phyloP scores from a whole-genome alignment of 2,329 filamentous ascomycete species.

The Cercospora beticola region DNA sequence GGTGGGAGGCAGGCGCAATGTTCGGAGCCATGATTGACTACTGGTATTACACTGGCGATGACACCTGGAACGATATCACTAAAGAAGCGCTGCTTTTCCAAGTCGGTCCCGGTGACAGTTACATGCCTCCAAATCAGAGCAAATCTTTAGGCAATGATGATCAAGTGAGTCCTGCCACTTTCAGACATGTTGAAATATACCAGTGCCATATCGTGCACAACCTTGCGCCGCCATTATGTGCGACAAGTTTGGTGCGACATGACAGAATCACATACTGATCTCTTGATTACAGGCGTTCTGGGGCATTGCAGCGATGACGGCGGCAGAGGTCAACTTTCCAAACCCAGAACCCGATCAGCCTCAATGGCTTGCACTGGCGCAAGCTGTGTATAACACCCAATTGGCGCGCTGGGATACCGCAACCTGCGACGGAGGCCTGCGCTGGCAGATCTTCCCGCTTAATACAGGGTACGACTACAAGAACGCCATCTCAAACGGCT shows the following conservation, averaged over 20 bases:
- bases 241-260: neutral
- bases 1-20: constrained; percentile 66
- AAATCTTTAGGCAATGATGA: constrained; percentile 56
- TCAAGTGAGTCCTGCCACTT: constrained; percentile 39
- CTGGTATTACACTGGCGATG: constrained; percentile 67
- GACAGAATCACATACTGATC: neutral
- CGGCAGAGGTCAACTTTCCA: constrained; percentile 54
- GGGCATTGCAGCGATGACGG: constrained; percentile 58
- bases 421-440: constrained; percentile 40
- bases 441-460: constrained; percentile 44
- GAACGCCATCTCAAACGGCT: constrained; percentile 54
- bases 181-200: neutral
- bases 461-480: constrained; percentile 52
- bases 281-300: constrained; percentile 53
- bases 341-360: constrained; percentile 44
- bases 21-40: constrained; percentile 70
- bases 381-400: constrained; percentile 45
- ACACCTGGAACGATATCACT: constrained; percentile 60
- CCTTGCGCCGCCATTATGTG: neutral
- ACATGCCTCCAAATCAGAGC: constrained; percentile 52
- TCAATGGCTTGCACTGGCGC: constrained; percentile 49
- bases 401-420: constrained; percentile 40
- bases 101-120: constrained; percentile 57
- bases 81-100: constrained; percentile 61
- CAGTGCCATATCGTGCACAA: neutral